These are phyloP conservation scores for Ruellia speciosa DNA, from an alignment of 305 asterid genomes.

Conservation along the genomic window DNA sequence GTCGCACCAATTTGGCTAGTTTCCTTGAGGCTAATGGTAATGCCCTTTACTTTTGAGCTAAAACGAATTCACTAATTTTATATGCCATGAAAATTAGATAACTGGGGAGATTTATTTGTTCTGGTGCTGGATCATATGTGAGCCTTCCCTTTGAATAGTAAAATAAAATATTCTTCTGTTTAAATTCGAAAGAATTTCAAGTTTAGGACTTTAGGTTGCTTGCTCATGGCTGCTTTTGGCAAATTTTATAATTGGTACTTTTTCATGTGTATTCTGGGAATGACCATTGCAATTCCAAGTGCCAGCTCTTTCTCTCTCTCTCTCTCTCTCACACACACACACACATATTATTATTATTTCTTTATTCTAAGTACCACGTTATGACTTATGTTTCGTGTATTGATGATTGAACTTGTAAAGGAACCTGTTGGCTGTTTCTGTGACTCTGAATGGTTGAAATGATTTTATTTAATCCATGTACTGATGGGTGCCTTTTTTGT, in stretches of 20 bases:
- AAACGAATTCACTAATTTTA: background rate
- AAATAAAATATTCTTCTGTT: background rate
- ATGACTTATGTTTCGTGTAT: background rate
- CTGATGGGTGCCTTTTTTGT: constrained; percentile 6
- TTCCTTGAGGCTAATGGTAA: constrained; percentile 85
- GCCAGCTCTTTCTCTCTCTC: too few relatives aligned
- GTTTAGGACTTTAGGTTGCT: background rate
- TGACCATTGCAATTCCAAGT: background rate
- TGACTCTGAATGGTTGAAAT: constrained; percentile 9
- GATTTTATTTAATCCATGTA: constrained; percentile 11
- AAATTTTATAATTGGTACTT: too few relatives aligned
- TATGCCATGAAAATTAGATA: constrained; percentile 2
- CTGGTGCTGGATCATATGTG: too few relatives aligned
- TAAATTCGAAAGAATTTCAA: background rate
- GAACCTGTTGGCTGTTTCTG: constrained; percentile 9
- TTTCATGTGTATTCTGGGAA: background rate
- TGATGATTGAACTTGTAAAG: constrained; percentile 11
- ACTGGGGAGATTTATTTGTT: background rate
- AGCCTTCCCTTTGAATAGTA: background rate
- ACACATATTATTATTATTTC: too few relatives aligned
- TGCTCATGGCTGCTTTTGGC: background rate
- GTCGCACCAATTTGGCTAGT: constrained; percentile 78
- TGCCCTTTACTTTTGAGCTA: constrained; percentile 8
- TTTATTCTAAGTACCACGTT: constrained; percentile 12
- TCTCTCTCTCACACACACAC: too few relatives aligned